Evolutionary conservation across 2,329 filamentous ascomycete genomes (phyloP).

Genomic region (Westerdykella ornata): DNA sequence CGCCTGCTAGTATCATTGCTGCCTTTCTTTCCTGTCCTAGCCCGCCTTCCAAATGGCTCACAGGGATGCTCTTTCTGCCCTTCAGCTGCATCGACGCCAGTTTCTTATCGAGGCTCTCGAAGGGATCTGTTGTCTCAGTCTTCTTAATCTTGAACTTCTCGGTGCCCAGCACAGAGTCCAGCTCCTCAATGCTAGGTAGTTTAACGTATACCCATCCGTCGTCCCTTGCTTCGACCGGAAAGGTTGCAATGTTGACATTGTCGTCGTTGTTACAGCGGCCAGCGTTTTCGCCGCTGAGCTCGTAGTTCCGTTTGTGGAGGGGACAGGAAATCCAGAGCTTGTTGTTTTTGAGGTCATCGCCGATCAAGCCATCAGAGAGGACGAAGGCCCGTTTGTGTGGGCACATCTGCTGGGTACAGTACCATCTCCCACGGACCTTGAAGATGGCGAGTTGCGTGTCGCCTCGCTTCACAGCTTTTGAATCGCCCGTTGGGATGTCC

Average conservation of each 20-base stretch:
- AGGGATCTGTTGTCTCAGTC: slow-evolving; percentile 55
- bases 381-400: slow-evolving; percentile 87
- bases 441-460: slow-evolving; percentile 87
- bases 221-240: slow-evolving; percentile 64
- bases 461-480: slow-evolving; percentile 72
- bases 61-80: slow-evolving; percentile 46
- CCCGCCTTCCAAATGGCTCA: slow-evolving; percentile 42
- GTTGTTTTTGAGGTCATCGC: slow-evolving; percentile 53
- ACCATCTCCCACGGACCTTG: slow-evolving; percentile 72
- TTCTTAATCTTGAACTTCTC: slow-evolving; percentile 70
- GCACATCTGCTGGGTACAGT: slow-evolving; percentile 90
- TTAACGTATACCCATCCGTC: slow-evolving; percentile 76
- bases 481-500: slow-evolving; percentile 63
- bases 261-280: slow-evolving; percentile 71
- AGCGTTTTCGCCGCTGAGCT: slow-evolving; percentile 58
- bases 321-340: slow-evolving; percentile 84
- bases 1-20: slow-evolving; percentile 41
- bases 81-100: slow-evolving; percentile 45
- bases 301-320: slow-evolving; percentile 84
- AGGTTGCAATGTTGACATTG: slow-evolving; percentile 72
- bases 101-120: slow-evolving; percentile 51
- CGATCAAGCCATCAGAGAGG: slow-evolving; percentile 78
- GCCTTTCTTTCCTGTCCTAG: slow-evolving; percentile 41
- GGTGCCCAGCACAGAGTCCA: slow-evolving; percentile 73
- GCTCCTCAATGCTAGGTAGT: slow-evolving; percentile 71